phyloP scores from a whole-genome alignment of 345 rosid genomes.

The Sisymbrium altissimum region DNA sequence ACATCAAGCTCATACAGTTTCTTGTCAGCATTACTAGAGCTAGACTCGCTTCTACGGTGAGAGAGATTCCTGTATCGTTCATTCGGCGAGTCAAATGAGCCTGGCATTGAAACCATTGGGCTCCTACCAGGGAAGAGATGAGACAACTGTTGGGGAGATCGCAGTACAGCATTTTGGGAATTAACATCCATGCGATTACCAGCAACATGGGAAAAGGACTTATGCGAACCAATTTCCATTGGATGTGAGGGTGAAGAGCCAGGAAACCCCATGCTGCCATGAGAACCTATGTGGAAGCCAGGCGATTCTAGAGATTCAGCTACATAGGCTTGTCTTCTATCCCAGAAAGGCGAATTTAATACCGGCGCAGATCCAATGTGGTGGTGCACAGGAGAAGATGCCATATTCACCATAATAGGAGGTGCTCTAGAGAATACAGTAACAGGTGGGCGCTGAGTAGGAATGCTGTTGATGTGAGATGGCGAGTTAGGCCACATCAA shows the following conservation, averaged over 20 bases:
- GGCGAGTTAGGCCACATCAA: constrained; percentile 85
- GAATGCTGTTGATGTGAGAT: constrained; percentile 61
- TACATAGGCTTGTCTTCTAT: constrained; percentile 58
- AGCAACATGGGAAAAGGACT: constrained; percentile 49
- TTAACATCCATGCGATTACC: constrained; percentile 59
- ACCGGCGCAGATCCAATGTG: constrained; percentile 87
- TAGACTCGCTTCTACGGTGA: constrained; percentile 72
- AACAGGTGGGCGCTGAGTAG: constrained; percentile 52
- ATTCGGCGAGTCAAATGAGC: constrained; percentile 63
- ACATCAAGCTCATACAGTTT: constrained; percentile 87
- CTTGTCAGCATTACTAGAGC: constrained; percentile 68
- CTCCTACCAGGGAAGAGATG: constrained; percentile 66
- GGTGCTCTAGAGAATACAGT: constrained; percentile 70
- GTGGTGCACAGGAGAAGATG: constrained; percentile 65
- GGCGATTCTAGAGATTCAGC: constrained; percentile 78
- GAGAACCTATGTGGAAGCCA: constrained; percentile 72
- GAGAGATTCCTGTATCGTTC: constrained; percentile 69
- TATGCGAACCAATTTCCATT: constrained; percentile 60
- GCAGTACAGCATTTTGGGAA: constrained; percentile 49
- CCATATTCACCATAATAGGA: constrained; percentile 52
- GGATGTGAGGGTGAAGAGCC: constrained; percentile 67
- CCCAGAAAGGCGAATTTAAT: constrained; percentile 74
- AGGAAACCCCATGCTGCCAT: constrained; percentile 57
- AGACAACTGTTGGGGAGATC: constrained; percentile 69
- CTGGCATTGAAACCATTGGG: constrained; percentile 58